Base-by-base conservation (phyloP, 192 early-diverging fungal species). In the Funneliformis mosseae region DNA sequence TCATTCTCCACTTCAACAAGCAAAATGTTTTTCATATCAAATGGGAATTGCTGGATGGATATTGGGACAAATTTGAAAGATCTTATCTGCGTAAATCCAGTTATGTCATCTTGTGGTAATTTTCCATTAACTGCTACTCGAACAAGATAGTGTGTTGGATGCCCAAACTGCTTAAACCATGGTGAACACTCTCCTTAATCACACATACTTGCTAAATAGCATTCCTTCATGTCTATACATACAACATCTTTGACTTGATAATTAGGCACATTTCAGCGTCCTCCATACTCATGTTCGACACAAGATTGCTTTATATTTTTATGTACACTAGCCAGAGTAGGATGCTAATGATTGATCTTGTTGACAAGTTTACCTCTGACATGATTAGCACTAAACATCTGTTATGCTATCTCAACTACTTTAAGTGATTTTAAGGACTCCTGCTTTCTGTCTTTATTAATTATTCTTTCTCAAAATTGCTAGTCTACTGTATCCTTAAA, bases 351-450 rank as follows among this genome's bases (percentile, higher is more conserved):
- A 43, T 63, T 76, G 59, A 76, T 76, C 16, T 76, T 60, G 10
- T 63, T 63, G 8, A n/a, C 75, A 76, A 76, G 59, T 62, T 43
- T 21, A 12, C 38, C 10, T 76, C 14, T 6, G 39, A 39, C 60
- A 76, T 76, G 59, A 25, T 63, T 76, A n/a, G 41, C 60, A 5
- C 59, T 60, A 76, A 76, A 76, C 23, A 76, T 60, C 38, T 76
- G 75, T n/a, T 76, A 59, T 62, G 75, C 59, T 63, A 76, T 63
- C 28, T 76, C 59, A 76, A 76, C 75, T 76, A 76, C 25, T 63
- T 76, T 76, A 4, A 76, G 59, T 4, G 75, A 76, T 76, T 76
- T 16, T 63, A 63, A 23, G n/a, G 11, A 42, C 2, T 42, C 7
- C 41, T 0, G 23, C 60, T 76, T 76, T 63, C n/a, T 76, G 62